Evolutionary conservation across 257 asterid species (phyloP).

Genomic region (Oldenlandia corymbosa): DNA sequence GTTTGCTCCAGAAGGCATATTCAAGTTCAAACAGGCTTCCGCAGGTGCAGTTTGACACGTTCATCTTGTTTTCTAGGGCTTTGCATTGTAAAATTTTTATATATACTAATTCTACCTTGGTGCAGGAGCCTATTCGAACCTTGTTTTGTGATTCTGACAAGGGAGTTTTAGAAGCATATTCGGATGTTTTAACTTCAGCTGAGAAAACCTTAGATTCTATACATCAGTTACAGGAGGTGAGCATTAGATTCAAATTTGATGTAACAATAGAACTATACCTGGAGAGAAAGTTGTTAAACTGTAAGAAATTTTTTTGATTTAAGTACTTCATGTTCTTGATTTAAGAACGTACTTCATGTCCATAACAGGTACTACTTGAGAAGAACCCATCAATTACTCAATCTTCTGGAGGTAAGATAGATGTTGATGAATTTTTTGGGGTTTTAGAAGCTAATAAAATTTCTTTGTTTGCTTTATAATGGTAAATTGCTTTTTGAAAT

Average conservation of each 20-base stretch:
- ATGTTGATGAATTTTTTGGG: not conserved
- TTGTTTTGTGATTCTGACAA: conserved; percentile 44
- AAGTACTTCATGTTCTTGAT: not conserved
- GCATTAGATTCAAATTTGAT: too few relatives aligned
- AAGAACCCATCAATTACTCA: conserved; percentile 64
- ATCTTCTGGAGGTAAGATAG: conserved; percentile 49
- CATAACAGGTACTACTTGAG: conserved; percentile 64
- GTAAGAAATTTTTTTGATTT: not conserved
- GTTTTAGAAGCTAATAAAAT: not conserved
- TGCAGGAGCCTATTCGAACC: conserved; percentile 77
- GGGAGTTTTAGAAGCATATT: conserved; percentile 62
- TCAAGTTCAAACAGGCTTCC: conserved; percentile 88
- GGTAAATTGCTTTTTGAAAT: too few relatives aligned
- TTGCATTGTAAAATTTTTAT: not conserved
- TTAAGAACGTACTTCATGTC: conserved; percentile 1
- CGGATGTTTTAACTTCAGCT: conserved; percentile 63
- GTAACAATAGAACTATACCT: not conserved
- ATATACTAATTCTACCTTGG: conserved; percentile 6
- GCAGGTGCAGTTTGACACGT: conserved; percentile 47
- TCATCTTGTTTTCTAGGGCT: not conserved
- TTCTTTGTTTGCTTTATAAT: not conserved
- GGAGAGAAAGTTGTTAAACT: not conserved
- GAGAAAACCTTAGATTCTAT: conserved; percentile 70
- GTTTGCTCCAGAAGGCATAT: conserved; percentile 83
- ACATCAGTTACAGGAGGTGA: conserved; percentile 76